phyloP scores from a whole-genome alignment of 805 yeast genomes.

The Myxozyma geophila region DNA sequence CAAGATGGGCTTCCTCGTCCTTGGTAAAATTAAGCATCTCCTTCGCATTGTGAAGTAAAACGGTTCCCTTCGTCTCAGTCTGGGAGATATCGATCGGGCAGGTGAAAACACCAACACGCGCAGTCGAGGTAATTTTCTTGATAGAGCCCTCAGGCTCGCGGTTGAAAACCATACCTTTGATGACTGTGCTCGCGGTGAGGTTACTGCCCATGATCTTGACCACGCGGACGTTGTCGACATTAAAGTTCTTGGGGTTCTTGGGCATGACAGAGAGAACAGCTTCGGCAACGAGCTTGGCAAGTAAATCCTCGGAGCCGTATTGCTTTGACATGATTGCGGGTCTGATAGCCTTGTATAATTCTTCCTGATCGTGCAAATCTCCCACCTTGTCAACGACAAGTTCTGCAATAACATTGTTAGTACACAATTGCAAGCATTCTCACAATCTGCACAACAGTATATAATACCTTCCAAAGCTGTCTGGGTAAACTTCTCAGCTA shows the following conservation, averaged over 20 bases:
- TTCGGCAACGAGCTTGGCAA: conserved; percentile 78
- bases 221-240: conserved; percentile 91
- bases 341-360: conserved; percentile 71
- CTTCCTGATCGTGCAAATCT: conserved; percentile 58
- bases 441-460: neutral
- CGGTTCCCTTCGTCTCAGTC: conserved; percentile 99
- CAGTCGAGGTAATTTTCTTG: conserved; percentile 61
- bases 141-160: conserved; percentile 91
- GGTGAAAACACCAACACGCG: conserved; percentile 90
- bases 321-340: conserved; percentile 94
- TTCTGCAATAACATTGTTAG: conserved; percentile 12
- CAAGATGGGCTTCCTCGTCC: conserved; percentile 95
- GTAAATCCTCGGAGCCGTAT: conserved; percentile 80
- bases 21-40: conserved; percentile 95
- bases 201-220: conserved; percentile 96
- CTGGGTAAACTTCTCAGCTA: conserved; percentile 79
- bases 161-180: conserved; percentile 98
- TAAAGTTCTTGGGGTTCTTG: conserved; percentile 66
- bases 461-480: conserved; percentile 46
- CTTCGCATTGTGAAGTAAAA: conserved; percentile 89
- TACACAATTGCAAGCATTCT: too few species aligned
- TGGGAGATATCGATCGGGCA: conserved; percentile 93
- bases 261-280: conserved; percentile 83
- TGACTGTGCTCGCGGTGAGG: conserved; percentile 70
- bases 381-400: conserved; percentile 65